Evolutionary conservation across 106 monocot species (phyloP), one percentile per base, ranked within the genome.

Genomic region (Chionographis japonica): DNA sequence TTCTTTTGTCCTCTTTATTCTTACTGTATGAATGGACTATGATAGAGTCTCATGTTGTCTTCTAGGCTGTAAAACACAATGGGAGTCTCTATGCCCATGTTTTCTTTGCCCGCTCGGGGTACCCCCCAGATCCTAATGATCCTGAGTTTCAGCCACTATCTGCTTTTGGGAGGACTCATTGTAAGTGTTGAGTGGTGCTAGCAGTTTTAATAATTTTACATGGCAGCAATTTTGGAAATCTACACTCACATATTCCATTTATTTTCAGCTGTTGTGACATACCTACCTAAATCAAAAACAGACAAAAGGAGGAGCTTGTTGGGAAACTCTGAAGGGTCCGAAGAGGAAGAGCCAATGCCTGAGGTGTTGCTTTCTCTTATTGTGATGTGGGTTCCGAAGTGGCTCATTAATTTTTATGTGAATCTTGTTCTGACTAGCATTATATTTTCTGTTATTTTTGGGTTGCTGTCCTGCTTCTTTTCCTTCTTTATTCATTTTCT

Each of bases 61-160:
- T 73, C 7, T 67, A 92, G 95, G 84, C 81, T 68, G 36, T 97
- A 59, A 92, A 89, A 65, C 74, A 89, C 59, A 97, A 97, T 81
- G 95, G 89, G n/a, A 92, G 76, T 57, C 74, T 97, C 4, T 97
- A 86, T 81, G 92, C 92, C 56, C 95, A 97, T 87, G 88, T 84
- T 92, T 97, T 89, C 78, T 97, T 92, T 86, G 86, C 92, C 35
- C 91, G 84, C 63, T 86, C 86, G 12, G 95, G 95, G 42, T 92
- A 92, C 72, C 76, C 92, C 76, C 72, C 89, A 67, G 92, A 97
- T 76, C 95, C 95, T 50, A 80, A 62, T 78, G 92, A 97, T 79
- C 89, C 95, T 62, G 89, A 89, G 60, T 92, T 86, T 73, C 77
- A 86, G 40, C 86, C 77, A 61, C 66, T 55, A 60, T 77, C 81